Conservation (phyloP, 371 early-diverging fungal species). For the Mortierella polycephala region DNA sequence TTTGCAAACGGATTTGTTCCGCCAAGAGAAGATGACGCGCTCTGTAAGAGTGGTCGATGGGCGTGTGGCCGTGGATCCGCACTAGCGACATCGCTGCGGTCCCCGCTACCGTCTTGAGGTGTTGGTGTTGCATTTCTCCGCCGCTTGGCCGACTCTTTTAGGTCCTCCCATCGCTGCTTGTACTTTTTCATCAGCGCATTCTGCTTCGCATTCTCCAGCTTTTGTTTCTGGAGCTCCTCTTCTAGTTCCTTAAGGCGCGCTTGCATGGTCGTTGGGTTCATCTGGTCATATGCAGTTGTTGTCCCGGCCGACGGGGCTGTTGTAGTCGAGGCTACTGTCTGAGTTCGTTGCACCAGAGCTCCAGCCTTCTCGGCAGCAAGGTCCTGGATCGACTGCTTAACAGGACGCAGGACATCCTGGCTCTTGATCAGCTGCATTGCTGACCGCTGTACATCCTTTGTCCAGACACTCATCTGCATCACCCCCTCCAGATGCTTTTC, state of each 20-base stretch:
- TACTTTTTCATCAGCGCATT: constrained; percentile 76
- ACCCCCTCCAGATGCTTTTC: constrained; percentile 81
- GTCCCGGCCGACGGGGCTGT: not conserved
- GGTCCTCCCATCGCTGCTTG: constrained; percentile 87
- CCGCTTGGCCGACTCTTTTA: constrained; percentile 88
- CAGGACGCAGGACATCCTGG: constrained; percentile 46
- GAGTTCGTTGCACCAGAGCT: constrained; percentile 2
- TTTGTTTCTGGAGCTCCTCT: constrained; percentile 61
- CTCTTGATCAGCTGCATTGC: constrained; percentile 47
- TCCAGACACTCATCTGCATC: constrained; percentile 62
- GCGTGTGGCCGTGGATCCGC: not conserved
- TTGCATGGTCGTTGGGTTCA: constrained; percentile 49
- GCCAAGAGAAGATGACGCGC: not conserved
- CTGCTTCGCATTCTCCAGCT: constrained; percentile 64
- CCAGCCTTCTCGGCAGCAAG: constrained; percentile 25
- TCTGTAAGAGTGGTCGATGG: constrained; percentile 6
- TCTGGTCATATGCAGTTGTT: constrained; percentile 22
- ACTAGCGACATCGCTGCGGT: not conserved
- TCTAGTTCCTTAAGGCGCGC: constrained; percentile 64
- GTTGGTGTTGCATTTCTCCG: constrained; percentile 49
- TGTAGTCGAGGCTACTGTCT: not conserved
- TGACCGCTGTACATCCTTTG: constrained; percentile 44
- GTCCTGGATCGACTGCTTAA: constrained; percentile 52
- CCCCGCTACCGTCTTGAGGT: constrained; percentile 2
- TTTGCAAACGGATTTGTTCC: constrained; percentile 14